Conservation (phyloP, 2,329 filamentous ascomycete species). For the Pseudocercospora crystallina region DNA sequence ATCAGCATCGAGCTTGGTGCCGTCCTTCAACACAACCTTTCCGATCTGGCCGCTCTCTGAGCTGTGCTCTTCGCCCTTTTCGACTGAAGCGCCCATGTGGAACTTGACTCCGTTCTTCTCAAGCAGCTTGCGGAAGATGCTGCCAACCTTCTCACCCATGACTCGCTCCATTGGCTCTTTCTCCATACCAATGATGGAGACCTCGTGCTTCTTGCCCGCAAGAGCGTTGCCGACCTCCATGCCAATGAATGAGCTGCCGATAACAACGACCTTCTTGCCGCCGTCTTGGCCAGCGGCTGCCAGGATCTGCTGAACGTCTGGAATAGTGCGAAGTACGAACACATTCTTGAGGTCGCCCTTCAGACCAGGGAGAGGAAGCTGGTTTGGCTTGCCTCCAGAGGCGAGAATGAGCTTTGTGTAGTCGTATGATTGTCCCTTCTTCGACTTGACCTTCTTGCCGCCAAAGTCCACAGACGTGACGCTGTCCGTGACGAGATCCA, state of each 20-base stretch:
- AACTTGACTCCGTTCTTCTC: slow-evolving; percentile 91
- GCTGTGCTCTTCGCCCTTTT: slow-evolving; percentile 73
- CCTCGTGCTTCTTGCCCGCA: slow-evolving; percentile 73
- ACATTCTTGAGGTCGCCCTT: slow-evolving; percentile 79
- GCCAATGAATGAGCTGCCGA: slow-evolving; percentile 94
- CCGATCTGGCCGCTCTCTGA: slow-evolving; percentile 72
- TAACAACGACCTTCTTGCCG: slow-evolving; percentile 86
- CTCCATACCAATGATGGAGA: slow-evolving; percentile 88
- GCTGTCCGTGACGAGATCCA: slow-evolving; percentile 54
- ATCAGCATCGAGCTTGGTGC: slow-evolving; percentile 79
- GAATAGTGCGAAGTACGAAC: slow-evolving; percentile 77
- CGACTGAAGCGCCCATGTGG: slow-evolving; percentile 75
- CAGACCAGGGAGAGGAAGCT: slow-evolving; percentile 78
- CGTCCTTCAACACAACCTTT: slow-evolving; percentile 78
- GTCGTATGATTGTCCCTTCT: slow-evolving; percentile 65
- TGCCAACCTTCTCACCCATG: slow-evolving; percentile 78
- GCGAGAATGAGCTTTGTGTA: slow-evolving; percentile 91
- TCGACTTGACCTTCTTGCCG: slow-evolving; percentile 70
- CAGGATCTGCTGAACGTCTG: slow-evolving; percentile 75
- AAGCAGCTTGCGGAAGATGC: slow-evolving; percentile 73
- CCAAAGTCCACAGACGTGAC: slow-evolving; percentile 77
- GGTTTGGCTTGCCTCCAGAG: slow-evolving; percentile 76
- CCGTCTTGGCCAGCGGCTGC: slow-evolving; percentile 73
- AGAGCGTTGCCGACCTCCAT: slow-evolving; percentile 91
- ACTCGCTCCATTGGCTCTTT: slow-evolving; percentile 79